Base-by-base conservation (phyloP, 352 stramenopile genomes). In the Saprolegnia diclina region DNA sequence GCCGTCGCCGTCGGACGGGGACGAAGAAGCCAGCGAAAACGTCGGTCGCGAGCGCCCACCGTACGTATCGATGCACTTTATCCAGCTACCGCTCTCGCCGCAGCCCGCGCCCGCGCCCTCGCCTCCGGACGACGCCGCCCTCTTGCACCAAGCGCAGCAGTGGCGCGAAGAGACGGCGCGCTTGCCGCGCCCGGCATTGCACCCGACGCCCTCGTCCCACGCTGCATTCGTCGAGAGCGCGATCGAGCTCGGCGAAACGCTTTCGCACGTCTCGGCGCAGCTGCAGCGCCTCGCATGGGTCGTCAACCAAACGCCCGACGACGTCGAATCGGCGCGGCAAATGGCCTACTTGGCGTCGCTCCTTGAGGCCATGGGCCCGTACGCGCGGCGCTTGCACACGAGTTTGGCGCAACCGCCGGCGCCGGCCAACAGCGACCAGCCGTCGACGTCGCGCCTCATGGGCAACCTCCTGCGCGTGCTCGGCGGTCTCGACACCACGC, bases 141-240 rank as follows among this genome's bases (percentile, higher is more conserved):
- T 59, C 11, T 24, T 59, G n/a, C 52, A 59, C 35, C 52, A 40
- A 24, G 52, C n/a, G 7, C 11, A 14, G 35, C 52, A 59, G 35
- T 59, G 24, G 52, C 52, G 52, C 35, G 52, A 59, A 24, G 52
- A 59, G n/a, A 59, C 52, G 24, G n/a, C 52, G 35, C 52, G 52
- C 11, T 18, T 59, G 35, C 24, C 24, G 3, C 52, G n/a, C 11
- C 52, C n/a, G 16, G 13, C 52, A 9, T 24, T 59, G 52, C 24
- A 24, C 13, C 52, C 52, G 35, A 42, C 35, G 35, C 13, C 46
- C 46, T 29, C 13, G 24, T 18, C 52, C 24, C 24, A 59, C 35
- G 52, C 52, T n/a, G 19, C 52, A 3, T 59, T 59, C 11, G 52
- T 59, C 3, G 24, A 14, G 13, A 26, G 52, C 35, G 52, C 52